Evolutionary conservation across 495 filamentous ascomycete genomes (phyloP).

Genomic region (Recurvomyces mirabilis): DNA sequence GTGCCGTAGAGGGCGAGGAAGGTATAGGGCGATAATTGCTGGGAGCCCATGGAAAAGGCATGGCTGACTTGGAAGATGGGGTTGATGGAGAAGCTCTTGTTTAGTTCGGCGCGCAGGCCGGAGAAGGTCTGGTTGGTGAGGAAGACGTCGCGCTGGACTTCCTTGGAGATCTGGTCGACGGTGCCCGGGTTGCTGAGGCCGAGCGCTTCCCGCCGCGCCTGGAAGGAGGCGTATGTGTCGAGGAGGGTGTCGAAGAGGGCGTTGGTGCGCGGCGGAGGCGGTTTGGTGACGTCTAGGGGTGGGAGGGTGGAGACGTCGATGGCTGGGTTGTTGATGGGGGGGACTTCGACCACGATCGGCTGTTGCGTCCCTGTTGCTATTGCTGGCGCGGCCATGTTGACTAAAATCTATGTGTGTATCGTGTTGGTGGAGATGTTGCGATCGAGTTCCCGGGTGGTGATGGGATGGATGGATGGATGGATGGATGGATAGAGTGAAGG

Average conservation of each 20-base stretch:
- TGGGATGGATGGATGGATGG: no score
- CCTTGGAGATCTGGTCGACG: slow-evolving; percentile 79
- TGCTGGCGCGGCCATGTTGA: not conserved
- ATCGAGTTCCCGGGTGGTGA: no score
- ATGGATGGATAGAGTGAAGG: no score
- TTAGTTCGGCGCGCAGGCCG: slow-evolving; percentile 87
- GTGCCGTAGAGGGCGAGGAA: slow-evolving; percentile 90
- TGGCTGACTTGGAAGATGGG: slow-evolving; percentile 97
- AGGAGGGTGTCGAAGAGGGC: slow-evolving; percentile 14
- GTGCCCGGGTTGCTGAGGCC: slow-evolving; percentile 86
- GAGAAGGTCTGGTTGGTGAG: slow-evolving; percentile 91
- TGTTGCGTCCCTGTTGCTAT: slow-evolving; percentile 4
- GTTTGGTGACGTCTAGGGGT: slow-evolving; percentile 43
- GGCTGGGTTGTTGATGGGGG: slow-evolving; percentile 1
- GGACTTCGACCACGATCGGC: slow-evolving; percentile 1
- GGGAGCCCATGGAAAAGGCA: slow-evolving; percentile 82
- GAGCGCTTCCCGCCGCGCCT: slow-evolving; percentile 71
- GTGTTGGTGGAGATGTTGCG: no score
- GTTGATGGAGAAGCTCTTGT: slow-evolving; percentile 82
- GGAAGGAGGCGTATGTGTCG: slow-evolving; percentile 73
- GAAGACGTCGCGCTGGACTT: slow-evolving; percentile 91
- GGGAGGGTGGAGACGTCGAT: slow-evolving; percentile 7
- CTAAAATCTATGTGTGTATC: no score
- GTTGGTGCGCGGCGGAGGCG: slow-evolving; percentile 10
- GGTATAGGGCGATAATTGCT: slow-evolving; percentile 80